phyloP scores from a whole-genome alignment of 768 basidiomycete genomes.

The Termitomyces sp. region DNA sequence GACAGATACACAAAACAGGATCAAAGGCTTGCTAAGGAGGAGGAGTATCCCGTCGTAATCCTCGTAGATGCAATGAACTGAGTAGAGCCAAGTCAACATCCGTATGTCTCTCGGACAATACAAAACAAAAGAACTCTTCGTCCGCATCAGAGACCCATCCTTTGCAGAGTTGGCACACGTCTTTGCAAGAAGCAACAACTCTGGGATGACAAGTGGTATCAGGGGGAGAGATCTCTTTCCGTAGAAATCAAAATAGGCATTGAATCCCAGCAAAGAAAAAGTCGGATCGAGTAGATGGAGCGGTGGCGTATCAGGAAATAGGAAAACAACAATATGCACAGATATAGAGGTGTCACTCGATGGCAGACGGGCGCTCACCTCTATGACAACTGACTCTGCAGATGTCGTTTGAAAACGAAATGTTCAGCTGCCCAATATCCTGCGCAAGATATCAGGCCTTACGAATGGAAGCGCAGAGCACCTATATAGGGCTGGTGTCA shows the following conservation, averaged over 20 bases:
- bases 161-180: neutral
- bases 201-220: neutral
- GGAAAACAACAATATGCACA: neutral
- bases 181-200: neutral
- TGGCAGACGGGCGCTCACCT: constrained; percentile 6
- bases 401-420: neutral
- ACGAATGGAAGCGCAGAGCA: neutral
- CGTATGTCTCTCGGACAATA: neutral
- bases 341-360: neutral
- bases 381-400: neutral
- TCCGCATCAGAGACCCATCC: neutral
- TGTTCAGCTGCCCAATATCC: neutral
- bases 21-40: neutral
- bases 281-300: neutral
- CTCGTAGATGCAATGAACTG: neutral
- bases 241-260: neutral
- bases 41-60: neutral
- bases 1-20: no score
- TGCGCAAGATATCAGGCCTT: neutral
- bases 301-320: neutral
- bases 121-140: neutral
- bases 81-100: neutral
- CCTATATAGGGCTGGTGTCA: constrained; percentile 11
- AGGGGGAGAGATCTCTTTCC: neutral
- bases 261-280: neutral